Percentiles rank a stretch among this genome's conserved stretches.
Evolutionary conservation across 2,329 filamentous ascomycete species (phyloP).

Genomic region (Monosporascus sp.): DNA sequence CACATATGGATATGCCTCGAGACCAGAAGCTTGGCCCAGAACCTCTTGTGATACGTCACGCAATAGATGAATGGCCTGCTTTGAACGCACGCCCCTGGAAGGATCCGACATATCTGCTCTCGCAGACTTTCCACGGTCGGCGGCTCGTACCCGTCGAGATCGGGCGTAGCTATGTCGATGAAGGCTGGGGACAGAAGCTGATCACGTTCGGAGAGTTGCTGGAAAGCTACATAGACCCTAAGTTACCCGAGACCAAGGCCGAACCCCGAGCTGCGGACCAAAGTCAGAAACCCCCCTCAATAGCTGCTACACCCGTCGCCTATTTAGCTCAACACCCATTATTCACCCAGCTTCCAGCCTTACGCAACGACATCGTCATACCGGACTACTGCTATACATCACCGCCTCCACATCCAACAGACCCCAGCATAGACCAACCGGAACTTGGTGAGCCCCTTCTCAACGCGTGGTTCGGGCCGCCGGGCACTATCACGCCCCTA

Average conservation of each 20-base stretch:
- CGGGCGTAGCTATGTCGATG: slow-evolving; percentile 82
- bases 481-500: slow-evolving; percentile 81
- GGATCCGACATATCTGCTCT: slow-evolving; percentile 67
- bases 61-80: slow-evolving; percentile 72
- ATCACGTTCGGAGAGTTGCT: slow-evolving; percentile 72
- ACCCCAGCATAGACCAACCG: slow-evolving; percentile 30
- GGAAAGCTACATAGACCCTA: slow-evolving; percentile 47
- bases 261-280: not conserved
- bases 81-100: slow-evolving; percentile 63
- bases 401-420: slow-evolving; percentile 51
- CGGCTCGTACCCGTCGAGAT: slow-evolving; percentile 82
- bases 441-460: slow-evolving; percentile 58
- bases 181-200: slow-evolving; percentile 77
- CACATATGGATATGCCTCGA: slow-evolving; percentile 45
- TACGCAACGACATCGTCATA: slow-evolving; percentile 69
- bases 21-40: slow-evolving; percentile 35
- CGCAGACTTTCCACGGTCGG: slow-evolving; percentile 67
- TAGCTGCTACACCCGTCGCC: slow-evolving; percentile 42
- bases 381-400: slow-evolving; percentile 81
- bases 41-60: slow-evolving; percentile 66
- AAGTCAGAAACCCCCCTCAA: not conserved
- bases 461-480: slow-evolving; percentile 91
- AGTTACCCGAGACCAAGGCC: slow-evolving; percentile 2
- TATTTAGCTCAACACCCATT: slow-evolving; percentile 94
- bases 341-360: slow-evolving; percentile 71